A percentile compares a stretch with the other conserved stretches of the same genome.
Conservation (phyloP, 768 basidiomycete species). For the Fomitopsis serialis region DNA sequence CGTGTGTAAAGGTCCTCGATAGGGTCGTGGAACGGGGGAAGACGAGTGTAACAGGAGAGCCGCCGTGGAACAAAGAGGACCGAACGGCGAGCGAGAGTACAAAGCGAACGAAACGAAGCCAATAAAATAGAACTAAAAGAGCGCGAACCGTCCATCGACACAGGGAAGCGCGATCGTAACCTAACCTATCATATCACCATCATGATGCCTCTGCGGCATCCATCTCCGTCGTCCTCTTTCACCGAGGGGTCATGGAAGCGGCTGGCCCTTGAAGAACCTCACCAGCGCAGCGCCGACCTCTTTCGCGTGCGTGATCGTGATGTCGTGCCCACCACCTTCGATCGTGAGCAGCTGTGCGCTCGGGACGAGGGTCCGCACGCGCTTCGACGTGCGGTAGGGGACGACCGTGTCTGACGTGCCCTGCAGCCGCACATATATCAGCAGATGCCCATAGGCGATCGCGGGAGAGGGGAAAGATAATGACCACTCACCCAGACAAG, state of each 20-base stretch:
- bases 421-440: constrained; percentile 23
- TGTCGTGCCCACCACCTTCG: constrained; percentile 49
- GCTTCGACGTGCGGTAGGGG: constrained; percentile 44
- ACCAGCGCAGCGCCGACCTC: constrained; percentile 16
- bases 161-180: neutral
- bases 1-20: too few relatives aligned
- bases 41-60: too few relatives aligned
- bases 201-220: neutral
- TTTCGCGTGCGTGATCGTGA: constrained; percentile 20
- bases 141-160: neutral
- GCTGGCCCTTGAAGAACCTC: constrained; percentile 15
- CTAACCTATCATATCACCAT: neutral
- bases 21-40: too few relatives aligned
- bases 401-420: constrained; percentile 59
- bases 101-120: neutral
- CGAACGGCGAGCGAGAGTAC: too few relatives aligned
- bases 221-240: neutral
- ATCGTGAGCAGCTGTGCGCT: constrained; percentile 41
- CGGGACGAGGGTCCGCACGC: constrained; percentile 41
- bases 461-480: neutral
- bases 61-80: too few relatives aligned
- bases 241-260: neutral
- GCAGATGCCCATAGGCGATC: neutral
- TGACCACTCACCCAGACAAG: constrained; percentile 55
- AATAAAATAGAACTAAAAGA: neutral